These are phyloP conservation scores for Candida piceae DNA, from an alignment of 805 yeast genomes.

Conservation along the genomic window DNA sequence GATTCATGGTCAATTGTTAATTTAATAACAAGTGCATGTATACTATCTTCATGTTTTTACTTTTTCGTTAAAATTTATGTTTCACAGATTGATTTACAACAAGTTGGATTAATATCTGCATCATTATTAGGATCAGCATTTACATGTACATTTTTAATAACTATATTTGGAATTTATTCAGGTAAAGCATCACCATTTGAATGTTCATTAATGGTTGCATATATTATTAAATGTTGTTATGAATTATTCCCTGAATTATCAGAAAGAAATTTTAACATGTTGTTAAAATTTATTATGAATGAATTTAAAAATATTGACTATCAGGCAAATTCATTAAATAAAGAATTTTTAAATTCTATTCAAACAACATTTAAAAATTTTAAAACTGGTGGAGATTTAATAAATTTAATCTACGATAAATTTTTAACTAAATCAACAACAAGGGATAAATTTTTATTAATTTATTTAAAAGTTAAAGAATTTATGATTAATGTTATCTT, in stretches of 20 bases:
- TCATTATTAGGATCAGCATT: constrained; percentile 82
- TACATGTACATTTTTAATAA: constrained; percentile 67
- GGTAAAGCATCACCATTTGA: constrained; percentile 89
- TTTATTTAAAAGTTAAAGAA: constrained; percentile 21
- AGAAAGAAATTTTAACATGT: constrained; percentile 32
- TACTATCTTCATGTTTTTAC: constrained; percentile 70
- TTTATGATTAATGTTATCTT: constrained; percentile 23
- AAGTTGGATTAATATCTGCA: constrained; percentile 68
- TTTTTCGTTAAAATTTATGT: constrained; percentile 80
- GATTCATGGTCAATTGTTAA: constrained; percentile 78
- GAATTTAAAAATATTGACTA: constrained; percentile 32
- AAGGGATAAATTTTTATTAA: constrained; percentile 15
- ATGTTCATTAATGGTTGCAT: constrained; percentile 78
- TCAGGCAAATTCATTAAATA: constrained; percentile 26
- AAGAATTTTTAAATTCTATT: constrained; percentile 30
- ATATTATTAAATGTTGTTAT: constrained; percentile 88
- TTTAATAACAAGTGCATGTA: constrained; percentile 65
- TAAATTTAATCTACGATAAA: constrained; percentile 14
- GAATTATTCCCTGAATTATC: constrained; percentile 89
- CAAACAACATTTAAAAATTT: constrained; percentile 24
- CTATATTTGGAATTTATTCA: constrained; percentile 78
- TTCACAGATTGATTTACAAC: constrained; percentile 56
- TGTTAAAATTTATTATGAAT: constrained; percentile 31
- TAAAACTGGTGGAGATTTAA: constrained; percentile 15
- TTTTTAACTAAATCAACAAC: constrained; percentile 14